Evolutionary conservation across 192 early-diverging fungal species (phyloP), one percentile per base, ranked within the genome.

Genomic region (Chytriomyces hyalinus): DNA sequence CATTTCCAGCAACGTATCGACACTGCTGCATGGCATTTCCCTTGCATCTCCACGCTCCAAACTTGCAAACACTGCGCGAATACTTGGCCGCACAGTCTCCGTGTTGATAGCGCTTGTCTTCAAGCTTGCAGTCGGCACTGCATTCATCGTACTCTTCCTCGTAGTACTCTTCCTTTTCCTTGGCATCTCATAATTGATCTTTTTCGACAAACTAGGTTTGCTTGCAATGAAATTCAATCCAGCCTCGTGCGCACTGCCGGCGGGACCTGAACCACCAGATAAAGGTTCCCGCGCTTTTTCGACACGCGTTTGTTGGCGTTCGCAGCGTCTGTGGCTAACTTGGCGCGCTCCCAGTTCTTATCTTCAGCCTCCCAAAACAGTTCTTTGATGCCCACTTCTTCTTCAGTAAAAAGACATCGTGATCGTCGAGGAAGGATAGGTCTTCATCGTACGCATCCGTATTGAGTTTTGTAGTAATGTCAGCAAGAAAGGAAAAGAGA

Each of bases 301-400:
- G 11, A 13, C 11, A 13, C 43, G 15, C 1, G 22, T 24, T 44
- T 44, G 22, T 44, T 65, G 0, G 17, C 70, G 63, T 73, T 88
- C 86, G 6, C 66, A 59, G 60, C 83, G 81, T 77, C 86, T 83
- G 60, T 83, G 75, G 13, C 67, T 67, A 67, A 66, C 44, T 17
- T 76, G 24, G 8, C 22, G 1, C 66, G 49, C n/a, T 61, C 82
- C 82, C 91, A 97, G 49, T 96, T 94, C 64, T 91, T 90, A 84
- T 98, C 96, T 48, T 93, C 89, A 50, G 89, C 88, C 71, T 90
- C 94, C 97, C 97, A 98, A 36, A 96, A 84, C 65, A 86, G 81
- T 0, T 91, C 92, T 78, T 97, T 97, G 47, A 89, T 75, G 66
- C 86, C 87, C 11, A 93, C 89, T 74, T 98, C 97, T 1, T 92